Evolutionary conservation across 768 basidiomycete species (phyloP).

Genomic region (Leccinum truebloodii): DNA sequence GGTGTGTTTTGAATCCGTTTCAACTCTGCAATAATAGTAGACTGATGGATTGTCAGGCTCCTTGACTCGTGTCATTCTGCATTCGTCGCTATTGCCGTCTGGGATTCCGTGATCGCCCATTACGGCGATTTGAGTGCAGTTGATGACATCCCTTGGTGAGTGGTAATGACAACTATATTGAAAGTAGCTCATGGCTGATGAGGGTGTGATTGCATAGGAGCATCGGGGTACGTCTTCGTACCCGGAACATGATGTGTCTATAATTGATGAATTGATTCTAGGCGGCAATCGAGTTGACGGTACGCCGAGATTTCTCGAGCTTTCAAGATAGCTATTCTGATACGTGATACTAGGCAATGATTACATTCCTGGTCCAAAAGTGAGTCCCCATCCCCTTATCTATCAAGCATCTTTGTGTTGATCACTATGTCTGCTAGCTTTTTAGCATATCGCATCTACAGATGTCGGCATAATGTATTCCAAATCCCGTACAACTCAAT

Average conservation of each 20-base stretch:
- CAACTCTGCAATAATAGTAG: not conserved
- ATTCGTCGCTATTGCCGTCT: slow-evolving; percentile 23
- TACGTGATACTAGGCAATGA: slow-evolving; percentile 15
- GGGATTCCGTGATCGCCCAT: slow-evolving; percentile 22
- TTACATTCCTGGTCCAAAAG: slow-evolving; percentile 28
- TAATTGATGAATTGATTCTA: slow-evolving; percentile 7
- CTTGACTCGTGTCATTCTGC: slow-evolving; percentile 27
- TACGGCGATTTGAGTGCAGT: slow-evolving; percentile 17
- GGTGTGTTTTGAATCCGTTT: slow-evolving; percentile 8
- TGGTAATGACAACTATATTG: not conserved
- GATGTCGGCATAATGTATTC: slow-evolving; percentile 9
- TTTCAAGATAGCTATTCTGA: not conserved
- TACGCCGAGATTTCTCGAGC: slow-evolving; percentile 1
- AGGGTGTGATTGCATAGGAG: slow-evolving; percentile 15
- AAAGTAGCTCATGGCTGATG: not conserved
- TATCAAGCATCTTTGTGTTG: not conserved
- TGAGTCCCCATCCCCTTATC: not conserved
- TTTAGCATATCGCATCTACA: slow-evolving; percentile 28
- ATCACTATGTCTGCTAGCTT: slow-evolving; percentile 15
- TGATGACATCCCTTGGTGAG: slow-evolving; percentile 27
- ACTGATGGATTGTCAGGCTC: slow-evolving; percentile 12
- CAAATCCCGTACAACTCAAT: not conserved
- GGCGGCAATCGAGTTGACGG: slow-evolving; percentile 23
- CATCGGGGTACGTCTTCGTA: slow-evolving; percentile 20
- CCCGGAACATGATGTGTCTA: not conserved